Conservation (phyloP, 495 filamentous ascomycete genomes). For the Penicillium antarcticum region DNA sequence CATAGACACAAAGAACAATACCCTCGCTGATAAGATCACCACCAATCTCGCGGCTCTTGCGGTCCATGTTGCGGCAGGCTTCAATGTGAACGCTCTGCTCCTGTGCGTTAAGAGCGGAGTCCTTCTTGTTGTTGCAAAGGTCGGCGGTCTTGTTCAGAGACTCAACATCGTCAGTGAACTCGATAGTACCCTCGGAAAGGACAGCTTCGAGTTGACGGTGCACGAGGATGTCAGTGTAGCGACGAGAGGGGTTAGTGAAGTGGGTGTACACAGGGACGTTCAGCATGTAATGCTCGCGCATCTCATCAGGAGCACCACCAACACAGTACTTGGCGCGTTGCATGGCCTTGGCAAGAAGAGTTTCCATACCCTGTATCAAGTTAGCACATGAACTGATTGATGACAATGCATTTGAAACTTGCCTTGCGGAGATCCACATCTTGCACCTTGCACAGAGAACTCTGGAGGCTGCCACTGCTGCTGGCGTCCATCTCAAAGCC, state of each 20-base stretch:
- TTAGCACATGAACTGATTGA: background rate
- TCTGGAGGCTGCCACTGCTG: constrained; percentile 87
- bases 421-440: constrained; percentile 84
- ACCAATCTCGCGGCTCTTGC: constrained; percentile 75
- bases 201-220: constrained; percentile 91
- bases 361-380: constrained; percentile 78
- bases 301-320: constrained; percentile 66
- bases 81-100: constrained; percentile 99
- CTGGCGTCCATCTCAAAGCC: constrained; percentile 84
- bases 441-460: constrained; percentile 85
- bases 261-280: constrained; percentile 96
- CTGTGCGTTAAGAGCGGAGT: constrained; percentile 94
- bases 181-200: constrained; percentile 75
- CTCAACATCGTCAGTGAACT: constrained; percentile 88
- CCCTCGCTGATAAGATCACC: constrained; percentile 96
- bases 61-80: constrained; percentile 91
- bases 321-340: constrained; percentile 94
- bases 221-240: constrained; percentile 92
- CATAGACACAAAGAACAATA: constrained; percentile 95
- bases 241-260: constrained; percentile 92
- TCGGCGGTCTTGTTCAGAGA: constrained; percentile 88
- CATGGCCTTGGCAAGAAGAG: constrained; percentile 88
- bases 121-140: constrained; percentile 97
- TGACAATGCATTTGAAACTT: background rate
- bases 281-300: constrained; percentile 82